Evolutionary conservation across 2,329 filamentous ascomycete genomes (phyloP), one percentile per base, ranked within the genome.

Genomic region (Microdochium trichocladiopsis): DNA sequence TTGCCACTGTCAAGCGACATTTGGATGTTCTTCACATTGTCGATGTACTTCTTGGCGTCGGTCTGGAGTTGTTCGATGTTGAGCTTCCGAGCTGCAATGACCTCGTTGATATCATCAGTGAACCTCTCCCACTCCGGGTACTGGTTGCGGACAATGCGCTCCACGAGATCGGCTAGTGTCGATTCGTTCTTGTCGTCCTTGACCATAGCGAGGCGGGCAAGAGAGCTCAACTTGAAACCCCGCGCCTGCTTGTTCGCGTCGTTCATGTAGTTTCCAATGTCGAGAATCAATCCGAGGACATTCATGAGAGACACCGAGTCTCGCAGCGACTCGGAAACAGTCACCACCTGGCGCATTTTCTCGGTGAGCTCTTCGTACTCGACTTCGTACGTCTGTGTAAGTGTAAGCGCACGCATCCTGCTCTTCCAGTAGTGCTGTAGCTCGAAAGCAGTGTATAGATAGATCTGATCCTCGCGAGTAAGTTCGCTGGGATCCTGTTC

Each of bases 241-340:
- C 87, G 89, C 3, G 94, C 94, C 72, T 97, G 94, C 74, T 99
- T 99, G 73, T 96, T 97, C 52, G 92, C 87, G 66, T 97, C 94
- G 76, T 99, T 99, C 94, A 99, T 99, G 78, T 96, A 99, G 71
- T 99, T 99, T 69, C 94, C 94, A 64, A 99, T 96, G 69, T 96
- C 93, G 62, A 99, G 76, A 69, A 99, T 99, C 56, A 97, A 79
- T 54, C 93, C 92, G 52, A 99, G 82, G 48, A 99, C 91, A 59
- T 95, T 96, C 86, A 97, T 96, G 62, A 99, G 74, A 24, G 90
- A 88, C 24, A 95, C 90, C 1, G 92, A 96, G 65, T 95, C 91
- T 48, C 93, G 83, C 51, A 99, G 74, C 10, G 90, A 88, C 71
- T 97, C 93, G 4, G 92, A 93, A 9, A 96, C 91, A 25, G 76